phyloP scores from a whole-genome alignment of 2,329 filamentous ascomycete genomes.

The Myriosclerotinia scirpicola region DNA sequence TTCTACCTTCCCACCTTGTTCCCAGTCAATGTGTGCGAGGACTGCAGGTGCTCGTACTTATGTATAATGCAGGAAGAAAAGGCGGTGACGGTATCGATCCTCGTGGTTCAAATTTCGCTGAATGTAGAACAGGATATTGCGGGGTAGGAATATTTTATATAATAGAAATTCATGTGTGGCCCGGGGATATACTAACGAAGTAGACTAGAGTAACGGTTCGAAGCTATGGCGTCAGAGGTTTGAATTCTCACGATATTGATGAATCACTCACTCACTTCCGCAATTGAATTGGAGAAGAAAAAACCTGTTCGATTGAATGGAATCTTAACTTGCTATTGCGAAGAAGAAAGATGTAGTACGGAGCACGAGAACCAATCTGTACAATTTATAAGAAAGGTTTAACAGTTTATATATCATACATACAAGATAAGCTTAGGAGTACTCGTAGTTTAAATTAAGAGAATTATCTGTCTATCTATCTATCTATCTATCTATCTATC shows the following conservation, averaged over 20 bases:
- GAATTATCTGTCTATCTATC: no score
- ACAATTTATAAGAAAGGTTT: not conserved
- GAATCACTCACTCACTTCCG: not conserved
- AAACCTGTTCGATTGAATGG: not conserved
- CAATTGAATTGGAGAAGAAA: no score
- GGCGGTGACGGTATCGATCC: constrained; percentile 9
- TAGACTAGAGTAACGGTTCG: not conserved
- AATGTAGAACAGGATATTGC: constrained; percentile 2
- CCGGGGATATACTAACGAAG: not conserved
- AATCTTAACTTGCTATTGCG: not conserved
- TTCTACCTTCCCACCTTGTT: not conserved
- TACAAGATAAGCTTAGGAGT: no score
- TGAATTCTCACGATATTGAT: not conserved
- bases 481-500: not conserved
- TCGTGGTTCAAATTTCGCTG: constrained; percentile 7
- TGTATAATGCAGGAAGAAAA: not conserved
- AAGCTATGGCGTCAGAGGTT: not conserved
- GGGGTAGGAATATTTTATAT: constrained; percentile 15
- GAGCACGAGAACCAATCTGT: not conserved
- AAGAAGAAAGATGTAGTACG: not conserved
- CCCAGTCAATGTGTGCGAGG: not conserved
- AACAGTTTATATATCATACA: no score
- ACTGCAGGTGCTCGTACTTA: not conserved
- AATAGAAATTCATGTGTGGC: constrained; percentile 18
- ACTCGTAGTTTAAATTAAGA: no score